Percentiles rank a stretch among this genome's conserved stretches.
Conservation (phyloP, 2,329 filamentous ascomycete species). For the Colletotrichum sp. region DNA sequence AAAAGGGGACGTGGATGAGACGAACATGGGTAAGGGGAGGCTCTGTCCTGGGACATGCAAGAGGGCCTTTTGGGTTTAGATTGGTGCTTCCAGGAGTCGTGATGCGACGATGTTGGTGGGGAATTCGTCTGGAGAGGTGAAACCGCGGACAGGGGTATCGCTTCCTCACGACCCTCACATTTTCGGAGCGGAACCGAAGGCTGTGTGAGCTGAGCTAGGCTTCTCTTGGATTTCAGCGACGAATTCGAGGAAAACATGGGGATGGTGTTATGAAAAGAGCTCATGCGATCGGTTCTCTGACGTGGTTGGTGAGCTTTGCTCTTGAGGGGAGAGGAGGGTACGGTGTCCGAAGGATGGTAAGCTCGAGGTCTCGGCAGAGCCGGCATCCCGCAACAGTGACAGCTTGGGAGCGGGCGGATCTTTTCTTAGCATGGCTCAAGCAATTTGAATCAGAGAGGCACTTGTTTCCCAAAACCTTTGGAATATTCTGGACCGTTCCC, state of each 20-base stretch:
- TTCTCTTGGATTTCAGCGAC: neutral
- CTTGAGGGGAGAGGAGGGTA: neutral
- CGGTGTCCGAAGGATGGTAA: neutral
- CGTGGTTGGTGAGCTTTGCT: neutral
- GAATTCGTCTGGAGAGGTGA: neutral
- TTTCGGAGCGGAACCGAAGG: neutral
- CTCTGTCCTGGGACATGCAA: neutral
- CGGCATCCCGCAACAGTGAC: neutral
- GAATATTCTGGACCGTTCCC: neutral
- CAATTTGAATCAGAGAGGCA: neutral
- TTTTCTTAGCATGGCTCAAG: neutral
- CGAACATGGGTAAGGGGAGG: constrained; percentile 10
- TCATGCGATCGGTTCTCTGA: neutral
- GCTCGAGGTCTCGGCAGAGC: neutral
- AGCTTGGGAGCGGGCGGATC: neutral
- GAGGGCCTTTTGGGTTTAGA: neutral
- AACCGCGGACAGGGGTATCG: constrained; percentile 2
- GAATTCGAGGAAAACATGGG: neutral
- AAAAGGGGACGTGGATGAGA: constrained; percentile 7
- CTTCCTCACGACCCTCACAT: neutral
- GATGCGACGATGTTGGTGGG: neutral
- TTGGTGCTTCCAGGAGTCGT: neutral
- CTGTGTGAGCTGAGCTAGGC: neutral
- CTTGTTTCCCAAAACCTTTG: neutral
- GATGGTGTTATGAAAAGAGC: neutral